Percentiles rank a stretch among this genome's conserved stretches.
Conservation (phyloP, 768 basidiomycete species). For the Serpula lacrymans region DNA sequence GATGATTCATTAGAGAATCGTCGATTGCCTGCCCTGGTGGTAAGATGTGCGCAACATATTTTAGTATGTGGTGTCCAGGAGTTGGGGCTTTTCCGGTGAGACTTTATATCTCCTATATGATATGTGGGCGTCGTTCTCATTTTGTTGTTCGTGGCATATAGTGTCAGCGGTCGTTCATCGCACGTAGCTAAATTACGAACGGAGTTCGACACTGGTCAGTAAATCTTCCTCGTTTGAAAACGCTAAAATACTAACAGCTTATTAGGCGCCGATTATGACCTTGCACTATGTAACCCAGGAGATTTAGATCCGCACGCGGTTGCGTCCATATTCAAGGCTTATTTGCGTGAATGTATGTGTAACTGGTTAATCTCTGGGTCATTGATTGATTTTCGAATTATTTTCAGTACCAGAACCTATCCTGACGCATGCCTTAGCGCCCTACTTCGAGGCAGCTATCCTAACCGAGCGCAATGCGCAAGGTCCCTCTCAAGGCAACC, state of each 20-base stretch:
- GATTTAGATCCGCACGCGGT: conserved; percentile 96
- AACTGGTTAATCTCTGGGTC: conserved; percentile 5
- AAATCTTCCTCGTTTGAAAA: conserved; percentile 1
- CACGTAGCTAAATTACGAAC: conserved; percentile 72
- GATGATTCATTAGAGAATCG: conserved; percentile 42
- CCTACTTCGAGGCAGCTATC: conserved; percentile 78
- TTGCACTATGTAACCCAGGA: conserved; percentile 71
- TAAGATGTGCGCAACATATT: conserved; percentile 80
- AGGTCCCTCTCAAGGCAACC: conserved; percentile 11
- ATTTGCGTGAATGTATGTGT: conserved; percentile 83
- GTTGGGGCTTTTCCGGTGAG: conserved; percentile 82
- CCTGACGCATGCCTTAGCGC: conserved; percentile 66
- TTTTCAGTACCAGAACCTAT: conserved; percentile 82
- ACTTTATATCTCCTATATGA: conserved; percentile 5
- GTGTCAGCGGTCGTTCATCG: conserved; percentile 79
- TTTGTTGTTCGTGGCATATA: conserved; percentile 31
- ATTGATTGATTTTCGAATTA: conserved; percentile 8
- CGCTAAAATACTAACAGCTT: conserved; percentile 9
- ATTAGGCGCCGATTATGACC: conserved; percentile 81
- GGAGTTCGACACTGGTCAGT: conserved; percentile 79
- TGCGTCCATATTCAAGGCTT: conserved; percentile 89
- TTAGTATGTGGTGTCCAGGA: conserved; percentile 82
- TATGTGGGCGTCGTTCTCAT: conserved; percentile 6
- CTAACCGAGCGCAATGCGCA: conserved; percentile 43
- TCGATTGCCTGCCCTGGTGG: conserved; percentile 69